Evolutionary conservation across 768 basidiomycete genomes (phyloP).

Genomic region (Mycena albidolilacea): DNA sequence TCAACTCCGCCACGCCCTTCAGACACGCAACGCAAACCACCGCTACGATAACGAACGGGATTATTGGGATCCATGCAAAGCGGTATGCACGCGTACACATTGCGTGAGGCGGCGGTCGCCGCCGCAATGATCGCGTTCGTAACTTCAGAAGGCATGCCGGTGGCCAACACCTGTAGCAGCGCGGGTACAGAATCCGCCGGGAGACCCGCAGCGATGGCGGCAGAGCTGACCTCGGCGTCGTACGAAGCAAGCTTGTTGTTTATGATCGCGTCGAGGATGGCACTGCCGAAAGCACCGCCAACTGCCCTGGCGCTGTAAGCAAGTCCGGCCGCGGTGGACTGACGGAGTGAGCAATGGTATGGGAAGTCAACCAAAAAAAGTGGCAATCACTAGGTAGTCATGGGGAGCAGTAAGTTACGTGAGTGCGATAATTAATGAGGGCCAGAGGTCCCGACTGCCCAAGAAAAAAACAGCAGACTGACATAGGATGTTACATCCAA

Average conservation of each 20-base stretch:
- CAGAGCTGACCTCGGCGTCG: slow-evolving; percentile 35
- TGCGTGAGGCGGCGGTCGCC: slow-evolving; percentile 31
- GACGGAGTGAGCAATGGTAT: background rate
- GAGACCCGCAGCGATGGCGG: slow-evolving; percentile 38
- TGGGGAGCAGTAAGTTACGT: slow-evolving; percentile 41
- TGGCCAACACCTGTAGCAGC: slow-evolving; percentile 27
- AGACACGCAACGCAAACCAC: slow-evolving; percentile 38
- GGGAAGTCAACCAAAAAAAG: background rate
- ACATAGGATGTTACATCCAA: slow-evolving; percentile 38
- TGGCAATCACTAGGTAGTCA: slow-evolving; percentile 30
- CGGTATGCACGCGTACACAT: slow-evolving; percentile 39
- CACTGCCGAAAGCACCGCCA: slow-evolving; percentile 40
- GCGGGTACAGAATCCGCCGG: slow-evolving; percentile 30
- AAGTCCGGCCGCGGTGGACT: slow-evolving; percentile 41
- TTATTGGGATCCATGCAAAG: slow-evolving; percentile 38
- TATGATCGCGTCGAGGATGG: slow-evolving; percentile 41
- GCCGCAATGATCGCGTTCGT: slow-evolving; percentile 27
- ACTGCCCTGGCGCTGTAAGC: slow-evolving; percentile 41
- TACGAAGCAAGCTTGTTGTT: slow-evolving; percentile 41
- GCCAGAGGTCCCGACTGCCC: slow-evolving; percentile 41
- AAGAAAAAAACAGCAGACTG: background rate
- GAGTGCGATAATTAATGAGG: slow-evolving; percentile 38
- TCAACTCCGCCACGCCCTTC: slow-evolving; percentile 37
- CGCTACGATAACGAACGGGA: slow-evolving; percentile 37
- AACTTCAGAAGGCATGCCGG: slow-evolving; percentile 1